Base-by-base conservation (phyloP, 345 rosid genomes). In the Lepidium didymum region DNA sequence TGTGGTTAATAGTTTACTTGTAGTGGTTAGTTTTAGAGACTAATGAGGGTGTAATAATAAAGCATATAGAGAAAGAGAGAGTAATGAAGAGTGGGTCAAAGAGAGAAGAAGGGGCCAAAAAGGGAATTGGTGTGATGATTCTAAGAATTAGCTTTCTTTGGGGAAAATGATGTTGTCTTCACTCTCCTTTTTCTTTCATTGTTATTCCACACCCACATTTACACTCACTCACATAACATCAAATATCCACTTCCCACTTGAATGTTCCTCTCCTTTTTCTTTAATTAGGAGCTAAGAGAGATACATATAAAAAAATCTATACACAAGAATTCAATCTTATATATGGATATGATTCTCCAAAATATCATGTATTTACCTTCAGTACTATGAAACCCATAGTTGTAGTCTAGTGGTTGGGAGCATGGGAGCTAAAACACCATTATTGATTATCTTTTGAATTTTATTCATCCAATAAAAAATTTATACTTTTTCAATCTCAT, bases 121-220 rank as follows among this genome's bases (percentile, higher is more conserved):
- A 54, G 66, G 69, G 73, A 63, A 46, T 15, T 61, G 64, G 63
- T 60, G 74, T 75, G 78, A 75, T 75, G 78, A 75, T 75, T 68
- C 75, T 45, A 68, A 47, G 64, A 62, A 49, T 75, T 62, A 60
- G 74, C 70, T 75, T 75, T 75, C 78, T 75, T 75, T 68, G 78
- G 36, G 65, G 78, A 40, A 37, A 68, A 75, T 75, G 74, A 75
- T 75, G 69, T 68, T 75, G 78, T 75, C 78, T 75, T 68, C 78
- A 67, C 61, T 59, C 56, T 13, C 67, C 53, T 66, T 73, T 29
- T 29, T 29, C 33, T 29, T 47, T 64, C 67, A 14, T 56, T 65
- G 52, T 50, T 73, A 59, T 73, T 73, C 68, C 73, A 27, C 78
- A 64, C 67, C 71, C 77, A 73, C 67, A 73, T 57, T 66, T 73